Percentiles rank a stretch among this genome's conserved stretches.
Conservation (phyloP, 805 yeast species). For the Spathaspora girioi region DNA sequence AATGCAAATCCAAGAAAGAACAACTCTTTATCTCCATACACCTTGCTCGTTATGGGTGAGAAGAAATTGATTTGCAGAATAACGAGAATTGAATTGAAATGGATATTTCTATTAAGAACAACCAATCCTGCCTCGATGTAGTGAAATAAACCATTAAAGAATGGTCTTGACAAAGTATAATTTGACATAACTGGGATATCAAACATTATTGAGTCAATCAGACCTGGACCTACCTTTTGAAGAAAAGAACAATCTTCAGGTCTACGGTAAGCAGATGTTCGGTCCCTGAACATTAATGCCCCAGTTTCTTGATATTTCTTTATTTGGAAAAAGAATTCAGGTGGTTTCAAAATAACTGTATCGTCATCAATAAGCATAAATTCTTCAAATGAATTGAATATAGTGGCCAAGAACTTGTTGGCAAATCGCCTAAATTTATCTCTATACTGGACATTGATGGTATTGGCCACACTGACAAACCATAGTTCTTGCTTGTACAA, state of each 20-base stretch:
- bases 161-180: slow-evolving; percentile 25
- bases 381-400: slow-evolving; percentile 57
- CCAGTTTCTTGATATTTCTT: slow-evolving; percentile 29
- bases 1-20: slow-evolving; percentile 26
- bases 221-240: slow-evolving; percentile 41
- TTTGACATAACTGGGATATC: slow-evolving; percentile 25
- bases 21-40: slow-evolving; percentile 27
- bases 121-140: slow-evolving; percentile 37
- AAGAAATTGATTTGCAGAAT: slow-evolving; percentile 26
- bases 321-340: slow-evolving; percentile 24
- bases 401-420: slow-evolving; percentile 50
- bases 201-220: slow-evolving; percentile 17
- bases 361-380: slow-evolving; percentile 54
- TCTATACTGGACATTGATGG: slow-evolving; percentile 18
- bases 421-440: slow-evolving; percentile 20
- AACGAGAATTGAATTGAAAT: slow-evolving; percentile 42
- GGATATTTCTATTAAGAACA: slow-evolving; percentile 42
- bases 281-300: slow-evolving; percentile 30
- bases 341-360: slow-evolving; percentile 31
- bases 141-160: slow-evolving; percentile 36
- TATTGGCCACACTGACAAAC: slow-evolving; percentile 31
- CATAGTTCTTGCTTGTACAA: slow-evolving; percentile 33
- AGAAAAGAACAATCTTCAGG: slow-evolving; percentile 38
- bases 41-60: slow-evolving; percentile 15
- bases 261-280: slow-evolving; percentile 20